Base-by-base conservation (phyloP, 2,329 filamentous ascomycete genomes). In the Polychaeton citri region DNA sequence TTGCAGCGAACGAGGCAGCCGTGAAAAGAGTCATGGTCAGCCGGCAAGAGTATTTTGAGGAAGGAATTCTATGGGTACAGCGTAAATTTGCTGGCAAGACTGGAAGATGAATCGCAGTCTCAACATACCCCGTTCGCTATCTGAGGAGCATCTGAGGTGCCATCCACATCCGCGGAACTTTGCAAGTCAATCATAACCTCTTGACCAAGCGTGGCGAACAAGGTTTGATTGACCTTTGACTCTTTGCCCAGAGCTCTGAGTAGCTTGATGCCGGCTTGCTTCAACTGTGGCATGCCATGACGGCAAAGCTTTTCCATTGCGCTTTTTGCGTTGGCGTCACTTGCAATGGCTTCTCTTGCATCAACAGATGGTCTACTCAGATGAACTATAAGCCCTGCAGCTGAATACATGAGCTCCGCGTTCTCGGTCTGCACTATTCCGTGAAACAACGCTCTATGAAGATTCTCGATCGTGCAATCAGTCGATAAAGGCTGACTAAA, bases 1-100 rank as follows among this genome's bases (percentile, higher is more conserved):
- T 95, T 38, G 85, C 85, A 1, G 72, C 64, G 34, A 77, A 87
- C 48, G 66, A 68, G 30, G 69, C 81, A 26, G 65, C 66, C 34
- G 44, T 92, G 35, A 70, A 76, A 41, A 69, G 70, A 33, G 60
- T 86, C 9, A 71, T 76, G 2, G 81, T 95, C n/a, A 90, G 83
- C 0, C 84, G 82, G 54, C 72, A 81, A 42, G 85, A 98, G 53
- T 98, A 98, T 56, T 76, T 90, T 35, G 90, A 98, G 58, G 63
- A 86, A 52, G 90, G 90, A n/a, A 49, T 53, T 32, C 42, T 43
- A 9, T 60, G 57, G 57, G 49, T 50, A 9, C 41, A 49, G 19
- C 42, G 54, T 31, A 49, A 47, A 35, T 59, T 60, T 35, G 51
- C 51, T 21, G 53, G 53, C 9, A 55, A 51, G 32, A 39, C 46